Conservation (phyloP, 176 grass and related monocot species). For the Leersia perrieri region DNA sequence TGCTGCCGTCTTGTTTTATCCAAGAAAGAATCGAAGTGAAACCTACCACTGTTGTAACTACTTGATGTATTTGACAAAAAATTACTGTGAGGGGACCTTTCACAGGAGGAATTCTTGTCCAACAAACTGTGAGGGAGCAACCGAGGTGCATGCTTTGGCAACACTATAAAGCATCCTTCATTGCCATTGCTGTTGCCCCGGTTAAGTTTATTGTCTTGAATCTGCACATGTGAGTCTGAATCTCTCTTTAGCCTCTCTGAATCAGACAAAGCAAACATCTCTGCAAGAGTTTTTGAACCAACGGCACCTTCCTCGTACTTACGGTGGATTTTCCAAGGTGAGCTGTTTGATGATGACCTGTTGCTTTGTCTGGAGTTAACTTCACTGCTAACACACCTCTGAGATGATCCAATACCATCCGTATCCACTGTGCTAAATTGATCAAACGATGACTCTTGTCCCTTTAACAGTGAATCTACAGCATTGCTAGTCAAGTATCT, state of each 20-base stretch:
- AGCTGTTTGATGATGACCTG: constrained; percentile 18
- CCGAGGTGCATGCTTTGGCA: constrained; percentile 47
- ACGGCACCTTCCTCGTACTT: constrained; percentile 23
- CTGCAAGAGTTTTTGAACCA: constrained; percentile 48
- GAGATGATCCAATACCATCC: constrained; percentile 20
- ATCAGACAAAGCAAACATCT: constrained; percentile 73
- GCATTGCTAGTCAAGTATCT: constrained; percentile 8
- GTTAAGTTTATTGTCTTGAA: constrained; percentile 19
- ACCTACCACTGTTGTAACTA: constrained; percentile 15
- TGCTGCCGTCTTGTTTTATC: constrained; percentile 39
- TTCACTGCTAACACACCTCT: constrained; percentile 10
- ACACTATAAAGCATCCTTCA: constrained; percentile 52
- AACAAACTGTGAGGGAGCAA: constrained; percentile 15
- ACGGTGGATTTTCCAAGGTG: neutral
- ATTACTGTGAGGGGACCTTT: neutral
- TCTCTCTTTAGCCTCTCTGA: constrained; percentile 42
- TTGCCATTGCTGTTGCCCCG: constrained; percentile 12
- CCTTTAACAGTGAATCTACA: constrained; percentile 13
- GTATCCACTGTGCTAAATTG: constrained; percentile 15
- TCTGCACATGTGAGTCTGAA: constrained; percentile 3
- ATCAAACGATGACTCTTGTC: constrained; percentile 30
- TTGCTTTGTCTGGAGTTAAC: constrained; percentile 30
- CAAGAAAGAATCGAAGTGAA: constrained; percentile 24
- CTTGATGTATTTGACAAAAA: constrained; percentile 8
- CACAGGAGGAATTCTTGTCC: constrained; percentile 10